These are phyloP conservation scores for Herpotrichia juniperi DNA, from an alignment of 2,329 filamentous ascomycete genomes.

Conservation along the genomic window DNA sequence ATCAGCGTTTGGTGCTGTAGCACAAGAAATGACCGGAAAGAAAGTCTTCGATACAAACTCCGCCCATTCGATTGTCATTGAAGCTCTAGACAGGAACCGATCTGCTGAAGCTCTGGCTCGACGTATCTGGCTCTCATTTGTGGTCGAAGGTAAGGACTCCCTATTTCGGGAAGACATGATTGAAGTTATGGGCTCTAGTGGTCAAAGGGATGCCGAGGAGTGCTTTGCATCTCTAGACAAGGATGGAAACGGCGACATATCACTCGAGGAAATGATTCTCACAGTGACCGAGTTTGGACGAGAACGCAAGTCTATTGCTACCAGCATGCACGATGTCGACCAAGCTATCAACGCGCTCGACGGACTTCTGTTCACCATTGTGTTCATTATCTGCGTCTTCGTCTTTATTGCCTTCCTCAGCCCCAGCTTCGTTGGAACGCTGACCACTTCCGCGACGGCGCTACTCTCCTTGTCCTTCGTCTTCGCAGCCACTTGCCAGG, in stretches of 20 bases:
- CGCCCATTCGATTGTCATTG: conserved; percentile 85
- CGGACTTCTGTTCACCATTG: conserved; percentile 79
- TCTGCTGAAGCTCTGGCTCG: conserved; percentile 92
- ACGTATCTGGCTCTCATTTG: conserved; percentile 98
- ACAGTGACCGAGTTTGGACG: conserved; percentile 84
- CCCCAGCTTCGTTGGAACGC: conserved; percentile 79
- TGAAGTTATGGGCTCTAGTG: conserved; percentile 81
- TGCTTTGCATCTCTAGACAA: conserved; percentile 81
- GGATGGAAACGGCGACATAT: conserved; percentile 92
- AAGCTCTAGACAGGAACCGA: conserved; percentile 82
- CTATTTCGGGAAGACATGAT: conserved; percentile 81
- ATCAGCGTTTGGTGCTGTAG: conserved; percentile 89
- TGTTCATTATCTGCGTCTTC: conserved; percentile 80
- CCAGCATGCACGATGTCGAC: conserved; percentile 97
- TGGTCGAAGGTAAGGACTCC: conserved; percentile 83
- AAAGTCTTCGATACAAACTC: conserved; percentile 93
- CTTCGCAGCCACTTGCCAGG: conserved; percentile 88
- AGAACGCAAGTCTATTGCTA: conserved; percentile 84
- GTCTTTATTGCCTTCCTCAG: conserved; percentile 92
- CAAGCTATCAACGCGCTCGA: conserved; percentile 93
- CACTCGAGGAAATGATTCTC: conserved; percentile 91
- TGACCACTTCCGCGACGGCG: conserved; percentile 89
- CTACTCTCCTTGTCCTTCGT: conserved; percentile 96
- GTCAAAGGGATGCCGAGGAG: conserved; percentile 81
- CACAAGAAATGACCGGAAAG: conserved; percentile 93